Evolutionary conservation across 2,329 filamentous ascomycete genomes (phyloP).

Genomic region (Domatiomyces globalis): DNA sequence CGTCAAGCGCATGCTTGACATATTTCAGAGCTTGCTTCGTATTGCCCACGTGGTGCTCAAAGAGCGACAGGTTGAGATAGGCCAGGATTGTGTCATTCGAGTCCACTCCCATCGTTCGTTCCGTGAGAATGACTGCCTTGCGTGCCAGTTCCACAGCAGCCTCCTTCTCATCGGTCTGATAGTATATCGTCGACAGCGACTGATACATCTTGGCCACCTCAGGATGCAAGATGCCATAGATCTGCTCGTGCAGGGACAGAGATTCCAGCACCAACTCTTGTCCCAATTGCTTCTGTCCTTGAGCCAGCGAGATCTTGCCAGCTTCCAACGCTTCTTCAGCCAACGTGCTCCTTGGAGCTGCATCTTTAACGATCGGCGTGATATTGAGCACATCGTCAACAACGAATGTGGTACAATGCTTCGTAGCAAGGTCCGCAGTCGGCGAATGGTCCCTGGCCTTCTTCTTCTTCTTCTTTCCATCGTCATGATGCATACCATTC

Average conservation of each 20-base stretch:
- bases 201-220: constrained; percentile 95
- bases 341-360: constrained; percentile 73
- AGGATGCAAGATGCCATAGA: constrained; percentile 92
- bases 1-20: constrained; percentile 77
- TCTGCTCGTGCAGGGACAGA: constrained; percentile 90
- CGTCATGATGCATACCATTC: constrained; percentile 24
- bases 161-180: constrained; percentile 94
- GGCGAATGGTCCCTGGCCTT: constrained; percentile 20
- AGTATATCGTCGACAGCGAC: constrained; percentile 88
- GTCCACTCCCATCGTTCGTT: constrained; percentile 86
- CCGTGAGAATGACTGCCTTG: constrained; percentile 91
- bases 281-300: constrained; percentile 87
- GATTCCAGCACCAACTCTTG: constrained; percentile 95
- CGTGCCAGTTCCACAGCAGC: constrained; percentile 87
- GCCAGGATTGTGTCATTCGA: constrained; percentile 85
- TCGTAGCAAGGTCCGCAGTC: constrained; percentile 28
- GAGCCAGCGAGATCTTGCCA: constrained; percentile 86
- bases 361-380: constrained; percentile 91
- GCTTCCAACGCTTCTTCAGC: constrained; percentile 94
- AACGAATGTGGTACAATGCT: constrained; percentile 50
- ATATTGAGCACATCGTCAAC: constrained; percentile 82
- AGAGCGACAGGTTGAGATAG: constrained; percentile 89
- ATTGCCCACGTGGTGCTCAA: constrained; percentile 83
- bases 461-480: constrained; percentile 44
- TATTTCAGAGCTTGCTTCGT: constrained; percentile 78